Evolutionary conservation across 208 protist species (phyloP).

Genomic region (Hexamita inflata): DNA sequence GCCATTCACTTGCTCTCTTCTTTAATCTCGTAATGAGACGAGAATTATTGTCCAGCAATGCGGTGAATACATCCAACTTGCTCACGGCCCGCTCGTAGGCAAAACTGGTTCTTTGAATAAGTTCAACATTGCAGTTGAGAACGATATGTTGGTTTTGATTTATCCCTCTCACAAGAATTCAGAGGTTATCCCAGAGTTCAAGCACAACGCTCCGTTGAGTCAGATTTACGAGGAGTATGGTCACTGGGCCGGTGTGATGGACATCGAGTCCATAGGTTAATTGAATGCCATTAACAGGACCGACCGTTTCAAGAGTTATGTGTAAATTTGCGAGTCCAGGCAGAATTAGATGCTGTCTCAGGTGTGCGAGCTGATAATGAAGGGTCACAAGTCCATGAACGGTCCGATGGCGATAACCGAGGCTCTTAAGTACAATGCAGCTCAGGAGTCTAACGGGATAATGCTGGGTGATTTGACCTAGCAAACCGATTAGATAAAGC

Average conservation of each 20-base stretch:
- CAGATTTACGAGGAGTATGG: constrained; percentile 20
- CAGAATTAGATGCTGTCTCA: neutral
- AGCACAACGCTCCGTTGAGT: constrained; percentile 23
- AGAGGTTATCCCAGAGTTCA: constrained; percentile 5
- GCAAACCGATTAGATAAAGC: constrained; percentile 22
- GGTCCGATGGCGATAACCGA: neutral
- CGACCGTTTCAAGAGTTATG: neutral
- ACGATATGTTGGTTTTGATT: constrained; percentile 25
- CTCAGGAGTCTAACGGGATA: constrained; percentile 7
- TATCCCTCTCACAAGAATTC: constrained; percentile 23
- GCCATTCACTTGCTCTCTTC: neutral
- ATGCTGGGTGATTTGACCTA: neutral
- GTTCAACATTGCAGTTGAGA: constrained; percentile 23
- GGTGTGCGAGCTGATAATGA: neutral
- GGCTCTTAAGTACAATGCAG: constrained; percentile 20
- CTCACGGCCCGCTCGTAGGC: constrained; percentile 18
- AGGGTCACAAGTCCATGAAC: neutral
- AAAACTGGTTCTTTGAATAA: constrained; percentile 12
- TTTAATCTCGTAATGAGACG: constrained; percentile 22
- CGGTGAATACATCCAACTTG: constrained; percentile 30
- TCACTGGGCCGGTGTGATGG: constrained; percentile 2
- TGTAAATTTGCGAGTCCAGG: constrained; percentile 9
- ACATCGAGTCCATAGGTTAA: constrained; percentile 1
- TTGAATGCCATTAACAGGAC: neutral
- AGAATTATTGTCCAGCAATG: constrained; percentile 5